These are phyloP conservation scores for Zygosaccharomyces rouxii DNA, from an alignment of 805 yeast species.

Conservation along the genomic window DNA sequence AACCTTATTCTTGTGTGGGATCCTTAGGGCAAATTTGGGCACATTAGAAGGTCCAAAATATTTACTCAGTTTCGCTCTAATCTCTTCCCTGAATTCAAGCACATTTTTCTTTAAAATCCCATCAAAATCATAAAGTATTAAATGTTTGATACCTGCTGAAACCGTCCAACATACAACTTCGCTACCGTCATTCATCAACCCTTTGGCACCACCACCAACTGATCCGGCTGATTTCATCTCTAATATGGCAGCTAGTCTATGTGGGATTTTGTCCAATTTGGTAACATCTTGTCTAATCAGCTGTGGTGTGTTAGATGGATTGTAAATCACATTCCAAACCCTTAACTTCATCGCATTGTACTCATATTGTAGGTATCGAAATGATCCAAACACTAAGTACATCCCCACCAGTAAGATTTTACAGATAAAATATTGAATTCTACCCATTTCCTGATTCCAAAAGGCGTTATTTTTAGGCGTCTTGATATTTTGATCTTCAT, in stretches of 20 bases:
- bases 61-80: constrained; percentile 54
- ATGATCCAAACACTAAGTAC: constrained; percentile 53
- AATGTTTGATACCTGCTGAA: constrained; percentile 74
- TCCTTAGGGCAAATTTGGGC: constrained; percentile 57
- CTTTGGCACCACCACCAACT: constrained; percentile 86
- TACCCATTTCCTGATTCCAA: constrained; percentile 17
- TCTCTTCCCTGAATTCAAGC: constrained; percentile 51
- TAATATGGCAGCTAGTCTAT: constrained; percentile 68
- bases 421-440: constrained; percentile 34
- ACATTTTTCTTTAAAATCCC: constrained; percentile 59
- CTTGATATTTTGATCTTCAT: constrained; percentile 8
- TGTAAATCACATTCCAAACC: constrained; percentile 59
- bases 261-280: constrained; percentile 71
- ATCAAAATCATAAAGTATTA: constrained; percentile 73
- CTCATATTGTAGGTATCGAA: constrained; percentile 48
- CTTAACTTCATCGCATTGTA: constrained; percentile 52
- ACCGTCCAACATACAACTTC: constrained; percentile 83
- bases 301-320: constrained; percentile 73
- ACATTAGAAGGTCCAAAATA: constrained; percentile 70
- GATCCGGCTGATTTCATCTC: constrained; percentile 69
- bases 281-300: constrained; percentile 78
- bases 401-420: constrained; percentile 48
- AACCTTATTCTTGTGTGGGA: constrained; percentile 61
- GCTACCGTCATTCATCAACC: constrained; percentile 68
- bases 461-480: constrained; percentile 6